phyloP scores from a whole-genome alignment of 208 protist species.

The Blechomonas ayalai region DNA sequence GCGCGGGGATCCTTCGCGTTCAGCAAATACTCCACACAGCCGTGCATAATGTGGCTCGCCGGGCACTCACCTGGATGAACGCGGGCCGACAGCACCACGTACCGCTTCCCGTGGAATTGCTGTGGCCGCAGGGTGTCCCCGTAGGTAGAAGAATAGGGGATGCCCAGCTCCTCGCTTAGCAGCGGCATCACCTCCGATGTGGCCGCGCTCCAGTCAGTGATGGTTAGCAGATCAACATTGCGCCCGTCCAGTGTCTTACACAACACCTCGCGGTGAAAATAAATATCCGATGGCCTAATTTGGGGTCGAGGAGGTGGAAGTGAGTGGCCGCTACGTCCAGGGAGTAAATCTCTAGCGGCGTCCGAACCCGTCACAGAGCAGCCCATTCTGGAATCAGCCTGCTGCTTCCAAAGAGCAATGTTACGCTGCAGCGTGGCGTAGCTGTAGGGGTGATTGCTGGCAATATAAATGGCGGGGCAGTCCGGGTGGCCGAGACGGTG shows the following conservation, averaged over 20 bases:
- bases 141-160: conserved; percentile 56
- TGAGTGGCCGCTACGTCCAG: background rate
- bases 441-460: conserved; percentile 90
- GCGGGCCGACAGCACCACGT: conserved; percentile 79
- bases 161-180: conserved; percentile 26
- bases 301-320: background rate
- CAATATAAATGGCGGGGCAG: conserved; percentile 74
- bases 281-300: conserved; percentile 24
- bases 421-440: conserved; percentile 67
- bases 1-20: conserved; percentile 63
- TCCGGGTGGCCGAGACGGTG: conserved; percentile 43
- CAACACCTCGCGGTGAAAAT: conserved; percentile 84
- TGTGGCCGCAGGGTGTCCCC: conserved; percentile 44
- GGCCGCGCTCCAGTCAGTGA: conserved; percentile 60
- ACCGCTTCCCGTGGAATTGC: conserved; percentile 53
- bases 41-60: conserved; percentile 91
- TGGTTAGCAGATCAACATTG: conserved; percentile 84
- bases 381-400: background rate
- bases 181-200: conserved; percentile 16
- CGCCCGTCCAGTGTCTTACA: conserved; percentile 75
- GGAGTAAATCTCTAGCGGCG: background rate
- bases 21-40: conserved; percentile 86
- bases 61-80: conserved; percentile 93
- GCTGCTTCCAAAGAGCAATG: conserved; percentile 46
- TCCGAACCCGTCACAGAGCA: background rate